Conservation (phyloP, 352 stramenopile species). For the Peronospora destructor region DNA sequence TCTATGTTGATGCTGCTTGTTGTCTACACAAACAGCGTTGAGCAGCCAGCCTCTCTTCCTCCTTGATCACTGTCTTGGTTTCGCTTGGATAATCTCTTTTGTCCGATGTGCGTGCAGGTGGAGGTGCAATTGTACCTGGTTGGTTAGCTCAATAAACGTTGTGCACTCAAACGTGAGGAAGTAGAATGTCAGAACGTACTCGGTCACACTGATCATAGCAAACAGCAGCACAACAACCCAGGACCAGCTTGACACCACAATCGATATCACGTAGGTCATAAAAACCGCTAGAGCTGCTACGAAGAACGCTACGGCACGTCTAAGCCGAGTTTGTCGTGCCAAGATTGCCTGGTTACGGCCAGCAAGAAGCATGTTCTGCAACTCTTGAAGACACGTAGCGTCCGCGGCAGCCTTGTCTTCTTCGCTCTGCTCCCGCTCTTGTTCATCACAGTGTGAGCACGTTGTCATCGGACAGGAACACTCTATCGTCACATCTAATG, state of each 20-base stretch:
- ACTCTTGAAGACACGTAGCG: conserved; percentile 37
- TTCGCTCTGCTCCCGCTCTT: conserved; percentile 19
- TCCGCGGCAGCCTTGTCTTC: conserved; percentile 20
- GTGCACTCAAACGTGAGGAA: conserved; percentile 77
- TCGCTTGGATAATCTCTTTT: conserved; percentile 8
- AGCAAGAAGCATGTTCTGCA: conserved; percentile 33
- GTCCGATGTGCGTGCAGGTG: conserved; percentile 22
- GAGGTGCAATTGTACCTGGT: conserved; percentile 59
- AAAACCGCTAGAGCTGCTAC: conserved; percentile 28
- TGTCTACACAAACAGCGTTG: conserved; percentile 8
- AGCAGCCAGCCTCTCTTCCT: not conserved
- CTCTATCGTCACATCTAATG: conserved; percentile 3
- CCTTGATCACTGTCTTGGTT: conserved; percentile 8
- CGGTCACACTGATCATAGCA: conserved; percentile 32
- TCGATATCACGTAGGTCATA: conserved; percentile 24
- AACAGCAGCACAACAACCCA: conserved; percentile 34
- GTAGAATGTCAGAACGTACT: conserved; percentile 75
- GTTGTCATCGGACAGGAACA: conserved; percentile 34
- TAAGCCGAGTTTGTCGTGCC: conserved; percentile 34
- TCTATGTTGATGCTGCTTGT: conserved; percentile 19
- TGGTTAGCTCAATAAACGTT: conserved; percentile 68
- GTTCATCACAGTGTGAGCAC: conserved; percentile 40
- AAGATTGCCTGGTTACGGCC: conserved; percentile 38
- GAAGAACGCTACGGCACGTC: conserved; percentile 30
- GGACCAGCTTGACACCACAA: conserved; percentile 29